Base-by-base conservation (phyloP, 257 asterid genomes). In the Henckelia pumila region DNA sequence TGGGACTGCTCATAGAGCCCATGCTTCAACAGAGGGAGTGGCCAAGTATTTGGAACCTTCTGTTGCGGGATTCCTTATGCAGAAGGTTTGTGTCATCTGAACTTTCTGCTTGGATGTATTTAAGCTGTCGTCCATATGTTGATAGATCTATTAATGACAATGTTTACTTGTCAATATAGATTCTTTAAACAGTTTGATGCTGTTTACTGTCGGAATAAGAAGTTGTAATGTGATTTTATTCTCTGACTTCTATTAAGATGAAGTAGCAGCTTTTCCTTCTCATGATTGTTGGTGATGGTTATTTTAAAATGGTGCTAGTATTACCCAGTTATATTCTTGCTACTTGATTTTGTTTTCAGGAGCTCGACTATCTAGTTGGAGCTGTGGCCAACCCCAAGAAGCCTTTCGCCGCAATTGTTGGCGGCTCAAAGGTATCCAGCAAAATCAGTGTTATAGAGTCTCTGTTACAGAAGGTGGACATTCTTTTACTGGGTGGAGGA, bases 21-120 rank as follows among this genome's bases (percentile, higher is more conserved):
- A 82, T 64, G 87, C 87, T 63, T 82, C 87, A 59, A 82, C 87
- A 2, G 87, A 82, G 68, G 87, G 87, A 47, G 87, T 82, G 17
- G 82, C 87, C 26, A 76, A 82, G 69, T 60, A 55, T 73, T 82
- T 82, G 79, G 75, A 76, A 68, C 87, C 87, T 10, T 78, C 87
- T 7, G 87, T 82, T 19, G 84, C 87, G 16, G 87, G 87, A 61
- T 82, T 74, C 68, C 82, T 82, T 66, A 76, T 82, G 84, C 87
- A 82, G 64, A 82, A 79, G 87, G 87, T 82, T 47, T 5, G 20
- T 47, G 55, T 47, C 2, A 17, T 47, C 0, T 47, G 20, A 47
- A 47, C 20, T 47, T 14, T 44, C 20, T 47, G 2, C 17, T 47
- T 16, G 5, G 55, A 47, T 17, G 3, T 17, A 17, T 47, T 6